Conservation (phyloP, 2,329 filamentous ascomycete genomes). For the Dactylellina drechsleri region DNA sequence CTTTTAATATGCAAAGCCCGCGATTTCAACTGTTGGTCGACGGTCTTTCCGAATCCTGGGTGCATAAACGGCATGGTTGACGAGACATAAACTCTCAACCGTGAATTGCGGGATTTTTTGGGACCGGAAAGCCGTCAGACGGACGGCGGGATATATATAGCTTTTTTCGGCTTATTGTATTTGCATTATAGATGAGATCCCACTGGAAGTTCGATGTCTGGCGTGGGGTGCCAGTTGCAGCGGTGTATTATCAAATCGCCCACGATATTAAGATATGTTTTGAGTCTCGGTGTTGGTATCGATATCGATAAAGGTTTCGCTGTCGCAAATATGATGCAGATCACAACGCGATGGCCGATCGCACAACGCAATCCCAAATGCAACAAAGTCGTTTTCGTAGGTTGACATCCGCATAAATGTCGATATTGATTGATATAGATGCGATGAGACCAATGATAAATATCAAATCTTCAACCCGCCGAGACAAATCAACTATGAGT, state of each 20-base stretch:
- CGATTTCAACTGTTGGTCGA: slow-evolving; percentile 9
- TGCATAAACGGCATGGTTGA: slow-evolving; percentile 47
- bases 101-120: slow-evolving; percentile 44
- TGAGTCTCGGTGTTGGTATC: neutral
- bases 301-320: neutral
- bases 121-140: neutral
- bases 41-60: slow-evolving; percentile 53
- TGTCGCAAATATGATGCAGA: neutral
- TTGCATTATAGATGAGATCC: neutral
- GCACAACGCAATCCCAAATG: slow-evolving; percentile 41
- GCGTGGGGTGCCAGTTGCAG: neutral
- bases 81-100: slow-evolving; percentile 21
- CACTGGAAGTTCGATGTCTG: neutral
- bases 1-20: slow-evolving; percentile 11
- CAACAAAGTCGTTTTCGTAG: slow-evolving; percentile 1
- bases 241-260: neutral
- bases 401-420: no score
- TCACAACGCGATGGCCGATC: slow-evolving; percentile 17
- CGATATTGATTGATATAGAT: no score
- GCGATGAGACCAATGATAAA: no score
- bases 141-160: slow-evolving; percentile 1
- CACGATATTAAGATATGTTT: neutral
- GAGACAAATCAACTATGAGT: neutral
- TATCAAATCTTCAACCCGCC: neutral
- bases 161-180: no score